Percentiles rank a stretch among this genome's conserved stretches.
Conservation (phyloP, 148 eudicot genomes). For the Diospyros lotus region DNA sequence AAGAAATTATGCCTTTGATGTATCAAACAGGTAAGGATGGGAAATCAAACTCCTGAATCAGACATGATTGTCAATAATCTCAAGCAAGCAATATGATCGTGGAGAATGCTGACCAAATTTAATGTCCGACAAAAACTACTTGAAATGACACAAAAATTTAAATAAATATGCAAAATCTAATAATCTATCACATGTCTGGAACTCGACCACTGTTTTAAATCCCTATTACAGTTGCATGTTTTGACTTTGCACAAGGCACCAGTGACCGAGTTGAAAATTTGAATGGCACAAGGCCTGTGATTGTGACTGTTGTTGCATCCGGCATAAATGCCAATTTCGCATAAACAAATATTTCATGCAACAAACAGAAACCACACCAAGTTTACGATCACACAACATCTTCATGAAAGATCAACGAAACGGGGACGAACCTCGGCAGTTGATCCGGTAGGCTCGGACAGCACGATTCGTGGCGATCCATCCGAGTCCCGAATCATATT, state of each 20-base stretch:
- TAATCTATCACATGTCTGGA: too few species aligned
- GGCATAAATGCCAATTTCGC: background rate
- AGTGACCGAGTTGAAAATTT: background rate
- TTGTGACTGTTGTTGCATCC: too few species aligned
- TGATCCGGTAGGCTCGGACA: conserved; percentile 74
- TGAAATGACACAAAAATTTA: background rate
- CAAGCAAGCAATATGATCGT: too few species aligned
- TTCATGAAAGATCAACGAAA: background rate
- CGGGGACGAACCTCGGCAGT: conserved; percentile 66
- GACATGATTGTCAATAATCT: background rate
- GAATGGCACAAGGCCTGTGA: too few species aligned
- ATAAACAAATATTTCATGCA: background rate
- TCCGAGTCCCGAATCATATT: conserved; percentile 49
- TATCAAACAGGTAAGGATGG: background rate
- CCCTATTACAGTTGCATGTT: background rate
- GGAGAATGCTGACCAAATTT: too few species aligned
- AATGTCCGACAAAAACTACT: background rate
- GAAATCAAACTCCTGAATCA: background rate
- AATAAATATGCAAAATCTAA: background rate
- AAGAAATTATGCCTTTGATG: background rate
- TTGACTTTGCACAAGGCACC: background rate
- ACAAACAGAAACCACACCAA: background rate
- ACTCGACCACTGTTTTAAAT: too few species aligned
- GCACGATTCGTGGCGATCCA: conserved; percentile 47
- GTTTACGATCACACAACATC: background rate